Evolutionary conservation across 139 green algal genomes (phyloP), one percentile per base, ranked within the genome.

Genomic region (Chlamydomonas schloesseri): DNA sequence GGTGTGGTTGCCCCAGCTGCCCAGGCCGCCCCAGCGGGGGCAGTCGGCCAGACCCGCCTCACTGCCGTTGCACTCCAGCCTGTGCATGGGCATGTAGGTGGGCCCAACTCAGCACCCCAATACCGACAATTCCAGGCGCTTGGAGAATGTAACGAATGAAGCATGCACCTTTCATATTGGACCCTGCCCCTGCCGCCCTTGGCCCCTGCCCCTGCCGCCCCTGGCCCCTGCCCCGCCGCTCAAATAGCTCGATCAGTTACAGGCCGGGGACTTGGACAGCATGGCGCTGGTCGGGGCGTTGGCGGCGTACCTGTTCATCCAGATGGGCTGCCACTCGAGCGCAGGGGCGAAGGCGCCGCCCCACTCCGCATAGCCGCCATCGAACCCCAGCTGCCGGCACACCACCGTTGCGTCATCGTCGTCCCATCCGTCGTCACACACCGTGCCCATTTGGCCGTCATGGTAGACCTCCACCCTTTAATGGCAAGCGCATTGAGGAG

Each of bases 301-400:
- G n/a, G n/a, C n/a, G n/a, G n/a, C 24, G 1, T 50, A 71, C 50
- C 60, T 31, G 17, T 31, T n/a, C 82, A 88, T 75, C 57, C 57
- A 88, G 33, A 88, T 88, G 28, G 55, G 70, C 58, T 82, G 71
- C 82, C 82, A 88, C 36, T 88, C 82, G 26, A 75, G 57, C 1
- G 36, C 82, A 0, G 82, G 82, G 0, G 36, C 71, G n/a, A 88
- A 88, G 26, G 71, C 71, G 24, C 57, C 82, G 37, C 71, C 71
- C 71, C 71, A 81, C 57, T 88, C 82, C 11, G 71, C 82, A 53
- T 87, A 87, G 33, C 81, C 81, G 23, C 81, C 81, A 47, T 87
- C 81, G 33, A 65, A 87, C 33, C 81, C 81, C 34, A 81, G 70
- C 81, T 87, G 37, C 0, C 81, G 81, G 70, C 81, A 87, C 23